Evolutionary conservation across 176 grass and related monocot genomes (phyloP).

Genomic region (Oryza glaberrima): DNA sequence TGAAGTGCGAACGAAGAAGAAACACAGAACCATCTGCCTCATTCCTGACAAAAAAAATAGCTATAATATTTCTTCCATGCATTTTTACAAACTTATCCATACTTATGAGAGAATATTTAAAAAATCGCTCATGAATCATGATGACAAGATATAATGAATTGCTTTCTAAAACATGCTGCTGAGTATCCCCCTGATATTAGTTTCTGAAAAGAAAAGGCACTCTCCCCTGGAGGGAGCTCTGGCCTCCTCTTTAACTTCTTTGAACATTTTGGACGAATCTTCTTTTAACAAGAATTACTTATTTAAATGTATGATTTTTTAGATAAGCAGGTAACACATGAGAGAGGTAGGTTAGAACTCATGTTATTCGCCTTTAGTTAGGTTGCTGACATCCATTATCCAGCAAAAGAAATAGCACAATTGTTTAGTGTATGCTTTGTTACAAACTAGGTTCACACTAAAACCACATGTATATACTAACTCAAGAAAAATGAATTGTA

Average conservation of each 20-base stretch:
- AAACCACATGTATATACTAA: conserved; percentile 9
- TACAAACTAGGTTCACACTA: neutral
- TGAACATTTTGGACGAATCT: neutral
- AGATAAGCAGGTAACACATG: neutral
- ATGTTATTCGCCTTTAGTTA: neutral
- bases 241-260: neutral
- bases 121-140: conserved; percentile 20
- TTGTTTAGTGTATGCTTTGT: neutral
- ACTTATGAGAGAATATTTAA: conserved; percentile 4
- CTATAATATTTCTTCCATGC: neutral
- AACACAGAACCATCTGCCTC: neutral
- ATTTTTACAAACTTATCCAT: neutral
- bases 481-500: conserved; percentile 35
- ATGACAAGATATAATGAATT: conserved; percentile 17
- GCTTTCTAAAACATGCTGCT: conserved; percentile 11
- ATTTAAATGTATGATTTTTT: neutral
- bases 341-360: neutral
- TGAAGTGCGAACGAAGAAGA: neutral
- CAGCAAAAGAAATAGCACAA: neutral
- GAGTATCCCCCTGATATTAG: neutral
- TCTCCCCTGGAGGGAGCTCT: neutral
- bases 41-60: neutral
- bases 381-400: neutral
- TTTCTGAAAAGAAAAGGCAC: neutral
- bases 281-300: conserved; percentile 2